Conservation (phyloP, 371 early-diverging fungal genomes). For the Syncephalastrum contaminatum region DNA sequence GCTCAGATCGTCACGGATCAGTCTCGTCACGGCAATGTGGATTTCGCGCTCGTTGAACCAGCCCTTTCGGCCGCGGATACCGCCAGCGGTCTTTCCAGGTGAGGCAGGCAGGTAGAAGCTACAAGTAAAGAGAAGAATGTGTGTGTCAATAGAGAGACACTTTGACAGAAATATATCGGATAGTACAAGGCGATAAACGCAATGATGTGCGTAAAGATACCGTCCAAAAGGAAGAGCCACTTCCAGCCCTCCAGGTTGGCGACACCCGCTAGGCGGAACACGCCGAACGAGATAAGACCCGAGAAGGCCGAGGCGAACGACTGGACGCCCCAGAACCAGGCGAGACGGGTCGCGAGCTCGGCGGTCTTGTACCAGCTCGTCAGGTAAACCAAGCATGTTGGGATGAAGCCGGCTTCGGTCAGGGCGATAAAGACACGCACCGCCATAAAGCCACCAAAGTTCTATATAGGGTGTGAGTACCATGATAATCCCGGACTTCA, state of each 20-base stretch:
- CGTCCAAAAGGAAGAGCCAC: constrained; percentile 58
- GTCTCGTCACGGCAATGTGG: constrained; percentile 52
- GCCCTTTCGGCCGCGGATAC: constrained; percentile 27
- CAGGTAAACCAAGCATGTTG: constrained; percentile 56
- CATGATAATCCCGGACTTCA: not conserved
- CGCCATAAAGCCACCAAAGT: constrained; percentile 26
- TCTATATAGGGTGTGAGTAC: constrained; percentile 7
- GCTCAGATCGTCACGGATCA: constrained; percentile 52
- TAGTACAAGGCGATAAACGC: constrained; percentile 40
- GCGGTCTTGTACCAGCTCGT: constrained; percentile 58
- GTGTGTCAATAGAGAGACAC: not conserved
- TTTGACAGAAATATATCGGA: not conserved
- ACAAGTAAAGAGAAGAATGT: not conserved
- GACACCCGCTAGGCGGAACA: constrained; percentile 53
- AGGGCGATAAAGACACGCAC: constrained; percentile 32
- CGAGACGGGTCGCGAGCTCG: constrained; percentile 58
- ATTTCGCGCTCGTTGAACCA: constrained; percentile 24
- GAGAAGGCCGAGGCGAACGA: constrained; percentile 58
- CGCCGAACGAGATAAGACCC: constrained; percentile 57
- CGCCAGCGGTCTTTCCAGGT: constrained; percentile 36
- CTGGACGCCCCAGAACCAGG: constrained; percentile 61
- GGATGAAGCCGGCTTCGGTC: constrained; percentile 57
- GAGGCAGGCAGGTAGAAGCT: constrained; percentile 49
- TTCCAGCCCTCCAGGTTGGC: constrained; percentile 60
- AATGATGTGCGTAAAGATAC: constrained; percentile 48